These are phyloP conservation scores for Aspergillus sclerotiicarbonarius DNA, from an alignment of 495 filamentous ascomycete species.

Conservation along the genomic window DNA sequence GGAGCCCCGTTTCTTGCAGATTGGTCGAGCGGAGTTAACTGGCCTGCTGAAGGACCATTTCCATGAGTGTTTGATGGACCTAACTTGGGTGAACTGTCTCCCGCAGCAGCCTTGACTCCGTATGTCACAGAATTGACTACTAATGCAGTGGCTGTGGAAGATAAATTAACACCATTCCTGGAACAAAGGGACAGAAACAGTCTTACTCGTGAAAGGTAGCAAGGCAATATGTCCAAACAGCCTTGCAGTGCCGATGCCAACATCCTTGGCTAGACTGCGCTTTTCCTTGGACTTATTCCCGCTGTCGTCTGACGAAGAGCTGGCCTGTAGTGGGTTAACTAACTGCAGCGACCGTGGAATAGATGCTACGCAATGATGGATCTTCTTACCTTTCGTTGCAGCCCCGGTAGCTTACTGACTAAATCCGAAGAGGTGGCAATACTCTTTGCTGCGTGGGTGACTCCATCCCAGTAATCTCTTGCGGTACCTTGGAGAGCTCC, in stretches of 20 bases:
- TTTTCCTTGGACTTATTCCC: background rate
- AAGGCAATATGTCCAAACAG: conserved; percentile 10
- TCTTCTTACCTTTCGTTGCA: background rate
- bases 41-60: background rate
- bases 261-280: background rate
- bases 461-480: background rate
- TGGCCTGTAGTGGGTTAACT: background rate
- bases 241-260: conserved; percentile 11
- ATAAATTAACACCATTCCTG: background rate
- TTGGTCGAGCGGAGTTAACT: background rate
- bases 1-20: too few relatives aligned
- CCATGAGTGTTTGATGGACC: background rate
- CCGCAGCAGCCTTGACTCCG: background rate
- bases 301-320: background rate
- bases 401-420: background rate
- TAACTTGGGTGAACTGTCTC: background rate
- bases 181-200: too few relatives aligned
- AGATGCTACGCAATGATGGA: background rate
- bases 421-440: conserved; percentile 1
- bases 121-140: conserved; percentile 1
- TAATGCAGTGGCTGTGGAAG: background rate
- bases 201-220: conserved; percentile 16
- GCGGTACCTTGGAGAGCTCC: background rate
- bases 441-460: background rate
- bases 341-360: background rate